These are phyloP conservation scores for Melanomma pulvis-pyrius DNA, from an alignment of 495 filamentous ascomycete genomes.

Conservation along the genomic window DNA sequence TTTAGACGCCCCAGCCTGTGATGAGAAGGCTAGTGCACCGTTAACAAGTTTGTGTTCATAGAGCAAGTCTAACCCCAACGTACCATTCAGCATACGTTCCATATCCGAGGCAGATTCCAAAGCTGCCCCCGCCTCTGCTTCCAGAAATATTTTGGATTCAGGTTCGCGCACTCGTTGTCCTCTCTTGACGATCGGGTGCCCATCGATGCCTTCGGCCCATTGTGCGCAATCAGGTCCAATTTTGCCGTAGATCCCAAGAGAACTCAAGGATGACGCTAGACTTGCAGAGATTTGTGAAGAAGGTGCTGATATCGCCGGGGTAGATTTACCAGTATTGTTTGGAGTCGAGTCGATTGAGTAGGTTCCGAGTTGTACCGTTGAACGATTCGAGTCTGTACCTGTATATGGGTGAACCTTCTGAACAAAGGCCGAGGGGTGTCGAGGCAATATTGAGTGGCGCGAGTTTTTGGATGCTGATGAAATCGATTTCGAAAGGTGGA, in stretches of 20 bases:
- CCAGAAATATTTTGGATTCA: not conserved
- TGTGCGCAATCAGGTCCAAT: no score
- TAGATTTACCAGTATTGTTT: not conserved
- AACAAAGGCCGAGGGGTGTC: not conserved
- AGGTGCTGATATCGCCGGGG: not conserved
- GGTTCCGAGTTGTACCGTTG: not conserved
- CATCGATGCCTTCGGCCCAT: not conserved
- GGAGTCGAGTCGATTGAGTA: not conserved
- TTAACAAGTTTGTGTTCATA: not conserved
- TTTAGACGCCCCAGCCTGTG: not conserved
- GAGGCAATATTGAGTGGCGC: not conserved
- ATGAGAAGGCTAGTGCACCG: not conserved
- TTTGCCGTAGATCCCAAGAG: no score
- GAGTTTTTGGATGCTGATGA: not conserved
- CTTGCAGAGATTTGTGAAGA: not conserved
- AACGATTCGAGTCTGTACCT: not conserved
- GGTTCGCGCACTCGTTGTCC: not conserved
- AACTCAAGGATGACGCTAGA: no score
- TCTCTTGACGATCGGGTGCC: not conserved
- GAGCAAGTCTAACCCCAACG: not conserved
- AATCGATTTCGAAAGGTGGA: not conserved
- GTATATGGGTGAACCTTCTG: not conserved
- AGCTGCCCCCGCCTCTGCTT: no score
- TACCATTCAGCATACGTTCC: not conserved
- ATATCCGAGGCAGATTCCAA: not conserved